Base-by-base conservation (phyloP, 306 rosid species). In the Elaeagnus macrophylla region DNA sequence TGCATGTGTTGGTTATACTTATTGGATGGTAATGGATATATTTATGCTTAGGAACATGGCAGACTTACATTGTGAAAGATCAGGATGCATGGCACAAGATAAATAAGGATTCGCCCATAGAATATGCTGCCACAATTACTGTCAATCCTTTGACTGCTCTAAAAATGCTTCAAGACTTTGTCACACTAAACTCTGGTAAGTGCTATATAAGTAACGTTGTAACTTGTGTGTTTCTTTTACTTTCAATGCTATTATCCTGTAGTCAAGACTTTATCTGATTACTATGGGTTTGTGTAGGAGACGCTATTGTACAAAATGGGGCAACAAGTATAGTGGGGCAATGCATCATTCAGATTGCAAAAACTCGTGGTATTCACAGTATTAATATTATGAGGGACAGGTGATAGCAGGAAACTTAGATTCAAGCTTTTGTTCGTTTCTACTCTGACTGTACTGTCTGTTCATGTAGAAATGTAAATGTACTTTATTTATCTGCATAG, bases 271-370 rank as follows among this genome's bases (percentile, higher is more conserved):
- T 9, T 5, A 10, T 7, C 54, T 56, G 18, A 50, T 67, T 45
- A 45, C 35, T 65, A 13, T 57, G 62, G 64, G 51, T 43, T 46
- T 65, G 46, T 40, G 54, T 72, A 90, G 97, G 97, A 54, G 91
- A 86, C 69, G 64, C 84, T 68, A 75, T 90, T 65, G 94, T 90
- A 69, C 97, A 90, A 82, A 86, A 90, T 71, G 97, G 97, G 68
- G 88, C 97, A 8, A 86, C 95, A 45, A 86, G 97, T 86, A 86
- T 90, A 59, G 97, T 90, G 61, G 97, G 97, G 51, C 91, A 83
- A 73, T 90, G 97, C 64, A 73, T 86, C 51, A 83, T 90, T 83
- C 97, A 90, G 86, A 81, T 90, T 68, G 95, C 97, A 18, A 66
- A 53, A 41, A 53, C 65, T 41, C 91, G 79, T 18, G 88, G 91